A percentile compares a stretch with the other conserved stretches of the same genome.
Conservation (phyloP, 306 rosid genomes). For the Arachis stenosperma region DNA sequence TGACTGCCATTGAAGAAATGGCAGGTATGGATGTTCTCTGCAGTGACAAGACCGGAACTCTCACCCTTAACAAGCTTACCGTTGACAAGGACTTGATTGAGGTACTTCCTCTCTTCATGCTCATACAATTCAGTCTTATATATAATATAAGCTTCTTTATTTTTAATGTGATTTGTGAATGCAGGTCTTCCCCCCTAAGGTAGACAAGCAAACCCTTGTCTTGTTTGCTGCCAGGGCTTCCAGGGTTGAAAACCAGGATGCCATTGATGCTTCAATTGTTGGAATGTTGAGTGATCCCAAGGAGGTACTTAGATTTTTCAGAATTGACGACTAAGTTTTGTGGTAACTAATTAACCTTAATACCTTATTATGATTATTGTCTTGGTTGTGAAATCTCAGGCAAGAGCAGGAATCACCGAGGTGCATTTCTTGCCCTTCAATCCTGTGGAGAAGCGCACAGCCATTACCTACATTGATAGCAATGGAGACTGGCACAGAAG, state of each 20-base stretch:
- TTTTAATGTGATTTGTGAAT: slow-evolving; percentile 26
- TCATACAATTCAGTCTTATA: not conserved
- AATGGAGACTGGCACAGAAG: slow-evolving; percentile 72
- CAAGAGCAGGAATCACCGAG: slow-evolving; percentile 87
- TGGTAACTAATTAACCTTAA: too few relatives aligned
- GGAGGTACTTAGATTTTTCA: slow-evolving; percentile 57
- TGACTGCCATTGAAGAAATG: slow-evolving; percentile 99
- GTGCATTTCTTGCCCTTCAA: slow-evolving; percentile 94
- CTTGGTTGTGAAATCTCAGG: slow-evolving; percentile 46
- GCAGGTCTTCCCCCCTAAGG: slow-evolving; percentile 55
- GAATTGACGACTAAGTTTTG: not conserved
- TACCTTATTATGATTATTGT: too few relatives aligned
- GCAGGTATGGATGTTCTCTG: slow-evolving; percentile 96
- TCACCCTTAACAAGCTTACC: slow-evolving; percentile 87
- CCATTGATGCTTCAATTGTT: slow-evolving; percentile 88
- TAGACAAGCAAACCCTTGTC: slow-evolving; percentile 63
- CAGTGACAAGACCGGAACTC: slow-evolving; percentile 97
- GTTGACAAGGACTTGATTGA: slow-evolving; percentile 82
- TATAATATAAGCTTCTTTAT: not conserved
- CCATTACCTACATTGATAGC: slow-evolving; percentile 75
- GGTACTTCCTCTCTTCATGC: slow-evolving; percentile 33
- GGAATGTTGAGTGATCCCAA: slow-evolving; percentile 82
- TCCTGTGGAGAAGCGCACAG: slow-evolving; percentile 88
- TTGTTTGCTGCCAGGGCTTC: slow-evolving; percentile 84
- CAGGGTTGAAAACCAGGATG: slow-evolving; percentile 85